Evolutionary conservation across 1,284 basidiomycete species (phyloP), one percentile per base, ranked within the genome.

Genomic region (Cryptococcus floricola): DNA sequence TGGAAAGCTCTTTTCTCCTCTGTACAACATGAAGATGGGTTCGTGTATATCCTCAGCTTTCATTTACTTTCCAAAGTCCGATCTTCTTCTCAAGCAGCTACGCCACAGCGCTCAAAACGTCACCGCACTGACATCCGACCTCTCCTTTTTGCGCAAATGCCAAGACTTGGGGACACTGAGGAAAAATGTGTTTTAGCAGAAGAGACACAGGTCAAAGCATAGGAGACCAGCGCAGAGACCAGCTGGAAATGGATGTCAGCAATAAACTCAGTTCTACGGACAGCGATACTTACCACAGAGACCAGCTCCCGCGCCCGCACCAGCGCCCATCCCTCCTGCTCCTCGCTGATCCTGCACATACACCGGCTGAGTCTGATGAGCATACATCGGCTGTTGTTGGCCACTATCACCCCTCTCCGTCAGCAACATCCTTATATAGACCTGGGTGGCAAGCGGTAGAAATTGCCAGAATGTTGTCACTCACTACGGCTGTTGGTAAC

Each of bases 151-250:
- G 7, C 31, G 31, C 31, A 34, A 10, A 34, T 10, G 31, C 31
- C 31, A 34, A 34, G 10, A 34, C 31, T 34, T 7, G 4, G 7
- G 31, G n/a, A 31, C 31, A 8, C 31, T 34, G 6, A n/a, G 10
- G 5, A 6, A 34, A 34, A 1, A 7, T 34, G 6, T 10, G 31
- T 34, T 10, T 46, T 46, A 46, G 45, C 45, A 63, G 44, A 45
- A 63, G 1, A 58, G 54, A 51, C 61, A 63, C 7, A 60, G 47
- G 46, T 63, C 61, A 54, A 63, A 63, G 51, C 61, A 63, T 19
- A 63, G 53, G 7, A 63, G 42, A 50, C 52, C 61, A 43, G 53
- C 61, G 54, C 61, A 63, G 5, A 63, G 54, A 44, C 43, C 61
- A 38, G 61, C 61, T 63, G 38, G 13, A 3, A 12, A 5, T 27